Base-by-base conservation (phyloP, 2,329 filamentous ascomycete genomes). In the Claviceps humidiphila region DNA sequence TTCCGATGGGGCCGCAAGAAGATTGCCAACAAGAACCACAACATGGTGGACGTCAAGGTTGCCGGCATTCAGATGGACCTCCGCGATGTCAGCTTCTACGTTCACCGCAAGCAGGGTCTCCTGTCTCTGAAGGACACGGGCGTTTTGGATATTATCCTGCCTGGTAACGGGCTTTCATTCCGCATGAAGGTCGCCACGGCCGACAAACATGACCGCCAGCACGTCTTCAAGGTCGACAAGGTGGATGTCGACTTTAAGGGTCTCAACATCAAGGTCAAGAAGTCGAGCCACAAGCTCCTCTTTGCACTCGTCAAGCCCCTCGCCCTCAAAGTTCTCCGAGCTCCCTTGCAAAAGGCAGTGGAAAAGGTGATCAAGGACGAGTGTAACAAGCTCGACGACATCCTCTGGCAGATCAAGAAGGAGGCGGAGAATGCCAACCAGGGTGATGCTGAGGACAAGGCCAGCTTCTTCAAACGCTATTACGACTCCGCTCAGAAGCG, bases 141-240 rank as follows among this genome's bases (percentile, higher is more conserved):
- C 73, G 76, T 97, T 37, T 83, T 86, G 71, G 90, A 97, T 65
- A 82, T 98, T 61, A 81, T 89, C 63, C 79, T 98, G 51, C 87
- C 86, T 26, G 93, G 90, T 37, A 80, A 85, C 44, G 93, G 93
- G 39, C 84, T 98, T 66, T 86, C 85, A 62, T 95, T 97, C 78
- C 90, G 89, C 69, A 81, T 97, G 64, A 87, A 89, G 65, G 78
- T 95, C 60, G 87, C 90, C 53, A 90, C 84, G 47, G 84, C 88
- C 2, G 82, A 91, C 50, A 80, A 84, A 64, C 76, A 74, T 20
- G 89, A 95, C 62, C 73, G 75, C 30, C 81, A 87, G 61, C 82
- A 93, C 67, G 93, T 95, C 71, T 91, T 97, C 80, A 96, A 95
- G 78, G 78, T 97, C 55, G 89, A 95, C 64, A 90, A 86, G 68